Conservation (phyloP, 1,139 yeast species). For the Zygosaccharomyces sapae region DNA sequence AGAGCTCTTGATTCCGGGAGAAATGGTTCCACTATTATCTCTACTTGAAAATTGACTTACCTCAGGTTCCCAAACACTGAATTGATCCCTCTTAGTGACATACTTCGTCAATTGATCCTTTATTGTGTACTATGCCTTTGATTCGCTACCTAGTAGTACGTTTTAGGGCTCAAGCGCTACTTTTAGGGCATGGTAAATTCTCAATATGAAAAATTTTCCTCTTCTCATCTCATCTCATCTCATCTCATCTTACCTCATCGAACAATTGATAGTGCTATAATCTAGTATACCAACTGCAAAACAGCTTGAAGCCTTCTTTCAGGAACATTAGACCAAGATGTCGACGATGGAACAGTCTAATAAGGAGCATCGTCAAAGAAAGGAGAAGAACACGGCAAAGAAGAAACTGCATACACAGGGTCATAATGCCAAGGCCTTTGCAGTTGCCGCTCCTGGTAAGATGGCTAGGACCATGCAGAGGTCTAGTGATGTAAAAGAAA, state of each 20-base stretch:
- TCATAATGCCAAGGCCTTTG: constrained; percentile 89
- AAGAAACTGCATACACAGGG: constrained; percentile 89
- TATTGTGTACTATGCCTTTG: not conserved
- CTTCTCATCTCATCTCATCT: constrained; percentile 27
- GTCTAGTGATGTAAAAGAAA: constrained; percentile 81
- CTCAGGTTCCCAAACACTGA: too few relatives aligned
- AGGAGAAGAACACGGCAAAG: constrained; percentile 64
- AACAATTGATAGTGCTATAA: too few relatives aligned
- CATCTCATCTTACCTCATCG: not conserved
- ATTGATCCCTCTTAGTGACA: too few relatives aligned
- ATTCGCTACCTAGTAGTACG: not conserved
- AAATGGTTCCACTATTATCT: too few relatives aligned
- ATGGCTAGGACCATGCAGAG: constrained; percentile 81
- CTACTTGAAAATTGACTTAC: too few relatives aligned
- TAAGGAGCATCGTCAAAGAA: constrained; percentile 56
- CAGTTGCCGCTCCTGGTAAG: constrained; percentile 88
- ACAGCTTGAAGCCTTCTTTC: too few relatives aligned
- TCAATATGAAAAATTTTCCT: constrained; percentile 16
- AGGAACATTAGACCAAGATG: not conserved
- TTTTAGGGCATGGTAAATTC: constrained; percentile 4
- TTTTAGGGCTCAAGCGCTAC: not conserved
- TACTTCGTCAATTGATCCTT: not conserved
- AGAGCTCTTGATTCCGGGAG: too few relatives aligned
- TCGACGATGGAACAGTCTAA: constrained; percentile 46
- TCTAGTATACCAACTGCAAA: too few relatives aligned